Percentiles rank a stretch among this genome's conserved stretches.
Conservation (phyloP, 768 basidiomycete genomes). For the Trichaptum fuscoviolaceum region DNA sequence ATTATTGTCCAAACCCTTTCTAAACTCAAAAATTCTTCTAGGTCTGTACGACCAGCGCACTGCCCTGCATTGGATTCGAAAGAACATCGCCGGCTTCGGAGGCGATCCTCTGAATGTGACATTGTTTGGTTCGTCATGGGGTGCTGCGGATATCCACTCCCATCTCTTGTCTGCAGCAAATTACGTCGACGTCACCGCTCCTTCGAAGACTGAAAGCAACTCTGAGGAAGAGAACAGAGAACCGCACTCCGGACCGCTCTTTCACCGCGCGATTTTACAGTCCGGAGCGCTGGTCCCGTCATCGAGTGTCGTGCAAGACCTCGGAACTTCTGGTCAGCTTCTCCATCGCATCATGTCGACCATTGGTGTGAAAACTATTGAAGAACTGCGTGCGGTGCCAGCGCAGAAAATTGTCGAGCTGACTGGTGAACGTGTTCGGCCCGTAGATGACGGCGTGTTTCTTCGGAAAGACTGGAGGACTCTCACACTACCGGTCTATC, state of each 20-base stretch:
- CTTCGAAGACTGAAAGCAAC: background rate
- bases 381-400: conserved; percentile 56
- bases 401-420: conserved; percentile 52
- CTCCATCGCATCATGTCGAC: conserved; percentile 58
- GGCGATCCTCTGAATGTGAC: conserved; percentile 53
- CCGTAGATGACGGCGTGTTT: conserved; percentile 66
- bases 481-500: conserved; percentile 6
- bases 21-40: conserved; percentile 18
- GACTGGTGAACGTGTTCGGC: conserved; percentile 41
- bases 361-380: conserved; percentile 48
- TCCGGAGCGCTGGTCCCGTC: conserved; percentile 38
- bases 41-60: conserved; percentile 61
- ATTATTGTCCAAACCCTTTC: conserved; percentile 8
- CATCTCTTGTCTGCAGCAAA: conserved; percentile 64
- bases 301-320: conserved; percentile 58
- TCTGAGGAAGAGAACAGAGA: background rate
- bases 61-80: conserved; percentile 60
- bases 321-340: conserved; percentile 58
- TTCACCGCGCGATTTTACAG: conserved; percentile 73
- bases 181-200: conserved; percentile 21
- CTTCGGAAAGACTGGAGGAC: conserved; percentile 52
- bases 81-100: conserved; percentile 57
- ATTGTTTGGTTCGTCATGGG: conserved; percentile 36
- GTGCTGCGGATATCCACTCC: conserved; percentile 50
- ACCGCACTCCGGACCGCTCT: conserved; percentile 40